Evolutionary conservation across 164 flowering plant genomes (phyloP), one percentile per base, ranked within the genome.

Genomic region (Berberis vulgaris): DNA sequence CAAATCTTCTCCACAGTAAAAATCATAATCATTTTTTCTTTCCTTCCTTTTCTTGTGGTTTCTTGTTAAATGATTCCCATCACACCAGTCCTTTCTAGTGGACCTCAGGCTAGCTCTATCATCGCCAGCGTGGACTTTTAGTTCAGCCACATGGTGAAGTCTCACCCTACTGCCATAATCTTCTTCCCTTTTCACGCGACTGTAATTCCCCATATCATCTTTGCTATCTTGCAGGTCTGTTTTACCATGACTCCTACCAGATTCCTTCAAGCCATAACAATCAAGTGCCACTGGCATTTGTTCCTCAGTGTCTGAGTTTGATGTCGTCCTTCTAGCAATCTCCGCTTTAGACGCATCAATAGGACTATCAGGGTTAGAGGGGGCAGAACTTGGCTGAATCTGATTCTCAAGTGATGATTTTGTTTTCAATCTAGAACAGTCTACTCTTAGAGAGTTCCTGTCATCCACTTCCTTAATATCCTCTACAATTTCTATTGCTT

Each of bases 381-480:
- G 63, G 66, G 65, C 69, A 4, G 47, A 72, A 64, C 72, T 65
- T 40, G 49, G 62, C 50, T 69, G 72, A 68, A 50, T 64, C 53
- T 42, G 71, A 59, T 65, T 69, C 10, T 64, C 68, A 65, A 60
- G 69, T 53, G 74, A 61, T 65, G 77, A 69, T 71, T 80, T 82
- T 45, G 72, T 60, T 63, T 69, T 73, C 61, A 45, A 43, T 43
- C 41, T 41, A 63, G 58, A 67, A 41, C 66, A 63, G 42, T 64
- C 74, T 45, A 65, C 50, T 44, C 57, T 40, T 55, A 43, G 40
- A 42, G 54, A 43, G 61, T 57, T 65, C 13, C 65, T 59, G 62
- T 43, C 12, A 60, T 13, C 59, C 41, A 8, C 68, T 75, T 70
- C 71, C 42, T 62, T 49, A 50, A 53, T 65, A 41, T 55, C 63